Percentiles rank a stretch among this genome's conserved stretches.
These are phyloP conservation scores for Trichoderma semiorbis DNA, from an alignment of 2,329 filamentous ascomycete genomes.

Conservation along the genomic window DNA sequence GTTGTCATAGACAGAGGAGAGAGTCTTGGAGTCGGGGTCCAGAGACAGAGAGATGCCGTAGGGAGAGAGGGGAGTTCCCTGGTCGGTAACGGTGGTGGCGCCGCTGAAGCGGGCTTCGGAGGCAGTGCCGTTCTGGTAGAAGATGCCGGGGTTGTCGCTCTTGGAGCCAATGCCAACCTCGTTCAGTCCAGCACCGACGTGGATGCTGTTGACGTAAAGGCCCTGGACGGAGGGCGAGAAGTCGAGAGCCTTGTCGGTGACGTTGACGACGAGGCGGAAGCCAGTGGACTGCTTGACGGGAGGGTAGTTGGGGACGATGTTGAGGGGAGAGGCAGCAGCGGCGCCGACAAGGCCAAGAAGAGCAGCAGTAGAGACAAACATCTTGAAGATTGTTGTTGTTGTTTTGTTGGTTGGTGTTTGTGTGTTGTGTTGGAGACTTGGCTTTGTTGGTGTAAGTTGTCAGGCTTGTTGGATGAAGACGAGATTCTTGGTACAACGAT, in stretches of 20 bases:
- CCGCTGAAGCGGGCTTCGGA: constrained; percentile 26
- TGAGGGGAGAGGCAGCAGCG: constrained; percentile 23
- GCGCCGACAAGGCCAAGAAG: constrained; percentile 22
- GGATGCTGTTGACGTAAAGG: constrained; percentile 37
- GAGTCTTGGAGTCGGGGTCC: constrained; percentile 27
- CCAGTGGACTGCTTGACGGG: constrained; percentile 20
- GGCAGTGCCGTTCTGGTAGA: constrained; percentile 48
- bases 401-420: background rate
- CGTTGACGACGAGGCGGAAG: constrained; percentile 42
- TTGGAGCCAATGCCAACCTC: constrained; percentile 36
- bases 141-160: constrained; percentile 30
- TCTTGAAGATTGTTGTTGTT: background rate
- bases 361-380: constrained; percentile 20
- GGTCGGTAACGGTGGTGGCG: constrained; percentile 37
- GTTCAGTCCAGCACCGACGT: constrained; percentile 39
- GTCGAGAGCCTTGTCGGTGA: constrained; percentile 36
- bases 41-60: constrained; percentile 31
- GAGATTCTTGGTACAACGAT: background rate
- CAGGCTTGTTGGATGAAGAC: background rate
- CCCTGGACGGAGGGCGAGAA: constrained; percentile 38
- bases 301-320: constrained; percentile 7
- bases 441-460: background rate
- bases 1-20: constrained; percentile 26
- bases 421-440: background rate
- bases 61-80: constrained; percentile 36